Evolutionary conservation across 345 rosid species (phyloP), one percentile per base, ranked within the genome.

Genomic region (Citrus maxima): DNA sequence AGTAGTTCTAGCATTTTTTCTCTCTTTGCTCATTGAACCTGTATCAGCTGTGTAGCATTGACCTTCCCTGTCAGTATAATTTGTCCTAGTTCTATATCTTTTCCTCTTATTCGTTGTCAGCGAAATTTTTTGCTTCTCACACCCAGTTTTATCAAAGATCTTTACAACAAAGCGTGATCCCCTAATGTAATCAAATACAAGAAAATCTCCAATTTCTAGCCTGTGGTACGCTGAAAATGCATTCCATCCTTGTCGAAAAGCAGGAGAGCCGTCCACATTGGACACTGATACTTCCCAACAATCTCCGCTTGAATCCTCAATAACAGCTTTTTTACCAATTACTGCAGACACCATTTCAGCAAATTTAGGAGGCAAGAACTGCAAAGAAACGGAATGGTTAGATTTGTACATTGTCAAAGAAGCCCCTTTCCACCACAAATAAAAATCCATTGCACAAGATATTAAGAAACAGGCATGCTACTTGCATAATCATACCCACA

Each of bases 301-400:
- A 32, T 2, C 22, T 37, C 82, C 80, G 5, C 28, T 46, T n/a
- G 81, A 67, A 81, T 88, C 86, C 74, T 86, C 84, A 27, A 86
- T 82, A 70, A 49, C 22, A 35, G 74, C 73, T 73, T 58, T 79
- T 75, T 77, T 62, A 79, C 73, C 80, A 56, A 80, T 68, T 69
- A 82, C 40, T 37, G 42, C 38, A 38, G 83, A 42, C 10, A 82
- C 78, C 2, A 27, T 60, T 34, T 73, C 78, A 46, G 78, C 66
- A 73, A 86, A 84, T 73, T 82, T 79, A 30, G 90, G 90, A 67
- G 88, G 90, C 72, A 88, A 72, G 68, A 19, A 79, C 90, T 86
- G 88, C 79, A 55, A 77, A 64, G 27, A 59, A 79, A 71, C 9
- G 38, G 49, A 28, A 67, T 19, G 10, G 25, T 82, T 54, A 62